These are phyloP conservation scores for Ganoderma boninense DNA, from an alignment of 1,284 basidiomycete genomes.

Conservation along the genomic window DNA sequence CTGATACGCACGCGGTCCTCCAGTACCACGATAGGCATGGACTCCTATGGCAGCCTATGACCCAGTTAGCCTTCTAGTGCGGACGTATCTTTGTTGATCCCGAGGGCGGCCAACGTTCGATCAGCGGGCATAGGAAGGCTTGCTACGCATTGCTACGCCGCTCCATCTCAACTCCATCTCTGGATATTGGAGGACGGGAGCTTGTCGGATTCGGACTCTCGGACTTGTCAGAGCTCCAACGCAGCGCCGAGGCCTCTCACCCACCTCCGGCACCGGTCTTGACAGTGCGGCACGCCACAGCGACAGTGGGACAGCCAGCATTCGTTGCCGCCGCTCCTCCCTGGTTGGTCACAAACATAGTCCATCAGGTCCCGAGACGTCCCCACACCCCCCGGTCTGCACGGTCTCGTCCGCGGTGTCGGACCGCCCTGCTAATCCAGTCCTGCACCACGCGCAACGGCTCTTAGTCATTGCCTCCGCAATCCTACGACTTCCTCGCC, in stretches of 20 bases:
- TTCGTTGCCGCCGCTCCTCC: neutral
- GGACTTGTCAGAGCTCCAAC: neutral
- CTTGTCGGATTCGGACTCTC: constrained; percentile 3
- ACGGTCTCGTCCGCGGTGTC: constrained; percentile 9
- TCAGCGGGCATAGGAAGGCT: constrained; percentile 4
- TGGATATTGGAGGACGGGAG: neutral
- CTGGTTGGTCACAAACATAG: constrained; percentile 14
- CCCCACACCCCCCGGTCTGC: constrained; percentile 14
- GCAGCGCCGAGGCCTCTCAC: neutral
- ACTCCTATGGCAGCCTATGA: neutral
- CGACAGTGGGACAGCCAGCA: constrained; percentile 24
- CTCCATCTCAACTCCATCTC: neutral
- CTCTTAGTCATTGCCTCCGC: constrained; percentile 25
- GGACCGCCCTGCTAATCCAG: constrained; percentile 7
- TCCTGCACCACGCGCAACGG: constrained; percentile 26
- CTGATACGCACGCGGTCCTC: constrained; percentile 10
- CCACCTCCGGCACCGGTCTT: neutral
- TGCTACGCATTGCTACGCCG: neutral
- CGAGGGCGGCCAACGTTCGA: neutral
- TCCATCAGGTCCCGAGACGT: constrained; percentile 23
- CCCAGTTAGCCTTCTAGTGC: neutral
- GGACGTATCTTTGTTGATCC: constrained; percentile 4
- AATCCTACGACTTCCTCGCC: neutral
- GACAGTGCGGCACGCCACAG: constrained; percentile 15
- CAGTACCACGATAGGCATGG: neutral